Conservation (phyloP, 2,329 filamentous ascomycete species). For the Claviceps digitariae region DNA sequence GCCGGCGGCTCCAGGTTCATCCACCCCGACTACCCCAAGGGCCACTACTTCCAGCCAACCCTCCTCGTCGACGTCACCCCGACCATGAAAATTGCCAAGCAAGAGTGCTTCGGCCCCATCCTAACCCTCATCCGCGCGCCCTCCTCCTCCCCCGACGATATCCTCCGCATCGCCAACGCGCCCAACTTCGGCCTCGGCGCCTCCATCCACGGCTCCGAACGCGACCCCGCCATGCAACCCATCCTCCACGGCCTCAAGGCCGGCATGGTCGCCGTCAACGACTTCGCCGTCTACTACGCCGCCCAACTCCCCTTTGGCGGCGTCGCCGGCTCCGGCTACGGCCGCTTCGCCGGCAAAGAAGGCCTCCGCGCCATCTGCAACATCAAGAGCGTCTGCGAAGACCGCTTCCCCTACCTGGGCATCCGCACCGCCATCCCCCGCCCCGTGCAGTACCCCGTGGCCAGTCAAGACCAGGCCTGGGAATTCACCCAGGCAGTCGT, state of each 20-base stretch:
- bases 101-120: conserved; percentile 87
- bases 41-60: conserved; percentile 88
- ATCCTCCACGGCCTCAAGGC: conserved; percentile 59
- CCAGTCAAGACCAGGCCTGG: conserved; percentile 49
- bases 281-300: conserved; percentile 88
- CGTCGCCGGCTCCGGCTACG: conserved; percentile 79
- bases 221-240: conserved; percentile 42
- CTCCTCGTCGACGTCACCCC: conserved; percentile 80
- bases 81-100: conserved; percentile 73
- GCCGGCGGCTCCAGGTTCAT: conserved; percentile 59
- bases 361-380: conserved; percentile 78
- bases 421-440: conserved; percentile 66
- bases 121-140: conserved; percentile 70
- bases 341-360: conserved; percentile 83
- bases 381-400: conserved; percentile 71
- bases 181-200: conserved; percentile 78
- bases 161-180: conserved; percentile 69
- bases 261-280: conserved; percentile 91
- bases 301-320: conserved; percentile 92
- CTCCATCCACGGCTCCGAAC: conserved; percentile 66
- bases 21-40: conserved; percentile 61
- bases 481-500: conserved; percentile 48
- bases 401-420: conserved; percentile 49
- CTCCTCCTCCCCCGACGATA: conserved; percentile 43
- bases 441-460: conserved; percentile 70